A percentile compares a stretch with the other conserved stretches of the same genome.
phyloP scores from a whole-genome alignment of 2,329 filamentous ascomycete species.

The Spiromastix sp. region DNA sequence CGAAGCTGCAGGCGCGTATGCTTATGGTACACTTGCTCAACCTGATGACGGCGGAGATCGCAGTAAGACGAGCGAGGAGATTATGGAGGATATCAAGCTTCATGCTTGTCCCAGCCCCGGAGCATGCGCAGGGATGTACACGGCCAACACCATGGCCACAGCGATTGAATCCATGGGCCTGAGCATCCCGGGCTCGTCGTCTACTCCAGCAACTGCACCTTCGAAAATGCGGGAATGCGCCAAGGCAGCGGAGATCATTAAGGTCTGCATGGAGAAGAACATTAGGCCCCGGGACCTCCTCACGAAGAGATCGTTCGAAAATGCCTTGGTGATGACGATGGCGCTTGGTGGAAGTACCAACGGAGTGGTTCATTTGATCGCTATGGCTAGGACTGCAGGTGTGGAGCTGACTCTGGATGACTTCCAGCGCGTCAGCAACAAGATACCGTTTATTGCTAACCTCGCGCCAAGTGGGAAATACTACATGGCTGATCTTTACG shows the following conservation, averaged over 20 bases:
- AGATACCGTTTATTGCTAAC: constrained; percentile 77
- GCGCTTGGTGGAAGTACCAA: constrained; percentile 85
- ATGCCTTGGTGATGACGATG: constrained; percentile 84
- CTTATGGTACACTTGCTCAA: constrained; percentile 63
- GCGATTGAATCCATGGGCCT: constrained; percentile 85
- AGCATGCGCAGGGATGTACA: constrained; percentile 89
- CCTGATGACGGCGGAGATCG: constrained; percentile 54
- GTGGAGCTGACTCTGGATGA: constrained; percentile 71
- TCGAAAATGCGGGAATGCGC: constrained; percentile 81
- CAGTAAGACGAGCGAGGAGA: constrained; percentile 61
- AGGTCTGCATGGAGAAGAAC: constrained; percentile 67
- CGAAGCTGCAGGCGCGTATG: constrained; percentile 74
- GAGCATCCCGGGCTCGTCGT: constrained; percentile 71
- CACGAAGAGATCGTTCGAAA: constrained; percentile 73
- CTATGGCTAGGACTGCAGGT: constrained; percentile 78
- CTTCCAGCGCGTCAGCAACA: constrained; percentile 68
- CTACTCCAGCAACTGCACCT: constrained; percentile 68
- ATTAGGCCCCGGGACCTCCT: constrained; percentile 72
- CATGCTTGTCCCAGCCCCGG: constrained; percentile 70
- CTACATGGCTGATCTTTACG: constrained; percentile 79
- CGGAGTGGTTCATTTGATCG: constrained; percentile 77
- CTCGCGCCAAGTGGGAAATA: constrained; percentile 75
- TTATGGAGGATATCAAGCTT: constrained; percentile 71
- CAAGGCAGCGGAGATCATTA: constrained; percentile 68
- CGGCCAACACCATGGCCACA: constrained; percentile 87